phyloP scores from a whole-genome alignment of 2,329 filamentous ascomycete genomes.

The Fusarium sarcochroum region DNA sequence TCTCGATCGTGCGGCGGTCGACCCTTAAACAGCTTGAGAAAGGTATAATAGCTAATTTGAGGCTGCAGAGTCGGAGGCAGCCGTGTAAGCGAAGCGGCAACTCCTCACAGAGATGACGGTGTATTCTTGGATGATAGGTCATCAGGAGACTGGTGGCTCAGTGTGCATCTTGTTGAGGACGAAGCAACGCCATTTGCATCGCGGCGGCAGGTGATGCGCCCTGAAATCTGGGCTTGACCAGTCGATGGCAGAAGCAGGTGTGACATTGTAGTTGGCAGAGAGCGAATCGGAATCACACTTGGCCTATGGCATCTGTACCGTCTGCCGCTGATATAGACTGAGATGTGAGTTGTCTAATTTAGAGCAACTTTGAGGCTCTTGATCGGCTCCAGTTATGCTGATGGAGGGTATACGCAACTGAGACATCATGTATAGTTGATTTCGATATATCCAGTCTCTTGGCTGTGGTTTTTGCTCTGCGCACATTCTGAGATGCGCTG shows the following conservation, averaged over 20 bases:
- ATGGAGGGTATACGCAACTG: slow-evolving; percentile 42
- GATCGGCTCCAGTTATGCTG: slow-evolving; percentile 14
- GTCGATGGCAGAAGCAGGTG: slow-evolving; percentile 17
- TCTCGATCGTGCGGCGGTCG: slow-evolving; percentile 24
- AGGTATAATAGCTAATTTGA: slow-evolving; percentile 11
- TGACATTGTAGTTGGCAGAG: slow-evolving; percentile 18
- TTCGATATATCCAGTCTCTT: slow-evolving; percentile 20
- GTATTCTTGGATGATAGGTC: slow-evolving; percentile 26
- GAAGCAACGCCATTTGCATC: slow-evolving; percentile 44
- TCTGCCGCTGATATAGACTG: slow-evolving; percentile 38
- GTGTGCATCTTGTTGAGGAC: slow-evolving; percentile 29
- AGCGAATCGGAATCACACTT: slow-evolving; percentile 29
- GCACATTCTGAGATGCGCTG: slow-evolving; percentile 24
- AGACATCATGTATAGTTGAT: slow-evolving; percentile 14
- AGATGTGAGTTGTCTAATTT: slow-evolving; percentile 23
- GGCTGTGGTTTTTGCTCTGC: slow-evolving; percentile 25
- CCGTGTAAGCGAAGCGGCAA: slow-evolving; percentile 26
- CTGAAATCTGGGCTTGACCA: slow-evolving; percentile 25
- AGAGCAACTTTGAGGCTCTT: slow-evolving; percentile 22
- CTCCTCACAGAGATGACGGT: slow-evolving; percentile 10
- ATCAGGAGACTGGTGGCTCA: slow-evolving; percentile 23
- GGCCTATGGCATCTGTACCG: slow-evolving; percentile 20
- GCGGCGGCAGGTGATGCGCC: slow-evolving; percentile 22
- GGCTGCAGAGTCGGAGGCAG: slow-evolving; percentile 3
- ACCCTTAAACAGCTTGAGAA: slow-evolving; percentile 9